A percentile compares a stretch with the other conserved stretches of the same genome.
phyloP scores from a whole-genome alignment of 106 monocot species.

The Narthecium ossifragum region DNA sequence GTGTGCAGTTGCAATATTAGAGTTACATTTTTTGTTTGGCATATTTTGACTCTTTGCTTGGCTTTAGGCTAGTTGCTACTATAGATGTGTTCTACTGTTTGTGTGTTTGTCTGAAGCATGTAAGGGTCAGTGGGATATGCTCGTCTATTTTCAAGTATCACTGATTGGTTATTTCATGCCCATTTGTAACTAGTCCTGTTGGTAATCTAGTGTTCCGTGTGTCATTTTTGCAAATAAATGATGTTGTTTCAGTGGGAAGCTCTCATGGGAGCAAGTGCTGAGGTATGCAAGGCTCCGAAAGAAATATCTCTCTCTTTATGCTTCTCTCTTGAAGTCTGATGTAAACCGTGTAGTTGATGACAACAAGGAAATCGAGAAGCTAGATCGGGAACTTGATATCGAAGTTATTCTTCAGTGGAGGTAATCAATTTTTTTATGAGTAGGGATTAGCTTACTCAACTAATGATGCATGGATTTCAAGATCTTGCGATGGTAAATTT shows the following conservation, averaged over 20 bases:
- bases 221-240: slow-evolving; percentile 1
- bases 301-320: slow-evolving; percentile 87
- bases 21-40: no score
- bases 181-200: not conserved
- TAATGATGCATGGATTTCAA: no score
- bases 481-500: no score
- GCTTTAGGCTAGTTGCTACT: no score
- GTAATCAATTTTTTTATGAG: slow-evolving; percentile 20
- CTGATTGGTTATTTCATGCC: not conserved
- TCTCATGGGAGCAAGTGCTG: slow-evolving; percentile 96
- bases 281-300: slow-evolving; percentile 77
- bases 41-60: no score
- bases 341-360: slow-evolving; percentile 51
- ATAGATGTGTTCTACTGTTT: no score
- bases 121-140: no score
- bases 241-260: slow-evolving; percentile 59
- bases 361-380: slow-evolving; percentile 69
- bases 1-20: no score
- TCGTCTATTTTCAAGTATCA: no score
- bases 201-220: not conserved
- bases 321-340: slow-evolving; percentile 81
- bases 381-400: slow-evolving; percentile 92
- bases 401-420: slow-evolving; percentile 98
- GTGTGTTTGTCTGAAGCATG: no score
- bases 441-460: not conserved